Evolutionary conservation across 495 filamentous ascomycete species (phyloP).

Genomic region (Aspergillus nanangensis): DNA sequence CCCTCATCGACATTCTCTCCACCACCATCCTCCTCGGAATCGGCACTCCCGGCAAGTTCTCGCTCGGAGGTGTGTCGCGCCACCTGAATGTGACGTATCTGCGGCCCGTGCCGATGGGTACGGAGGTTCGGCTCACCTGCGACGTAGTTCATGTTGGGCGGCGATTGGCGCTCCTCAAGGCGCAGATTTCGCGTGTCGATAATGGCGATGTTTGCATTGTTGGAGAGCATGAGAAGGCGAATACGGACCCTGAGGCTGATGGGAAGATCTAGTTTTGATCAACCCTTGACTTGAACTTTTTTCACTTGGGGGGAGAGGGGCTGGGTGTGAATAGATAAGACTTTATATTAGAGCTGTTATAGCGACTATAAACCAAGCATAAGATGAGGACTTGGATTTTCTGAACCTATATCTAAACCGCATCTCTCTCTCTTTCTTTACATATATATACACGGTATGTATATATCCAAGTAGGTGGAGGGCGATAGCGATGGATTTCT

Average conservation of each 20-base stretch:
- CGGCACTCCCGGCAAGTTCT: constrained; percentile 57
- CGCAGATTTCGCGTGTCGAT: constrained; percentile 36
- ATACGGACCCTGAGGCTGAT: constrained; percentile 47
- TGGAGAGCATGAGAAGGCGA: constrained; percentile 69
- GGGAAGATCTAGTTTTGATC: constrained; percentile 22
- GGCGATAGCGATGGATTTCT: no score
- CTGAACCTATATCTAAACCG: no score
- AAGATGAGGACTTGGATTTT: no score
- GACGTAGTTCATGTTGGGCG: constrained; percentile 61
- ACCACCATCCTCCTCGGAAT: constrained; percentile 53
- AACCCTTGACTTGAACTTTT: neutral
- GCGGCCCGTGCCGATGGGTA: constrained; percentile 52
- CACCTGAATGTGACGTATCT: constrained; percentile 66
- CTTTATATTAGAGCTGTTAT: no score
- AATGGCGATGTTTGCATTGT: constrained; percentile 52
- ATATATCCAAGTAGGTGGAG: no score
- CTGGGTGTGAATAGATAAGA: no score
- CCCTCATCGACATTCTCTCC: constrained; percentile 65
- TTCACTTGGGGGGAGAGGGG: neutral
- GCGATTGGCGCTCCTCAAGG: constrained; percentile 42
- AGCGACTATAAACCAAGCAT: no score
- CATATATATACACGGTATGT: neutral
- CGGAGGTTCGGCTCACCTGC: constrained; percentile 49
- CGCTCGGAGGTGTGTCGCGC: constrained; percentile 58
- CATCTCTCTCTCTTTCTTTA: no score